Percentiles rank a stretch among this genome's conserved stretches.
phyloP scores from a whole-genome alignment of 2,329 filamentous ascomycete species.

The Drechslerella stenobrocha region DNA sequence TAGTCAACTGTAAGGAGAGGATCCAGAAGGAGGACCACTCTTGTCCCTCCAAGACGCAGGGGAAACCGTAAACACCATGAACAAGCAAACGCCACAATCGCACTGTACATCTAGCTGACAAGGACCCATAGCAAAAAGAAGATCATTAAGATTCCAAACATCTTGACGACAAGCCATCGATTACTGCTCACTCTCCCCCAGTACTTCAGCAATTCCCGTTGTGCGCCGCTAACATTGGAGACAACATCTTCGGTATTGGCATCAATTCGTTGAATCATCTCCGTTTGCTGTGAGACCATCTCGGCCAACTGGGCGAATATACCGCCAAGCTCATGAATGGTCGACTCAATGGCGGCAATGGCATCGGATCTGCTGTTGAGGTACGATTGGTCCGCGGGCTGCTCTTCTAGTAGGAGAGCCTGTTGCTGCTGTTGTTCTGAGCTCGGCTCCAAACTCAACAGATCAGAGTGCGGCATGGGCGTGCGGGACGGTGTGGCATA shows the following conservation, averaged over 20 bases:
- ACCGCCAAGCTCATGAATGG: slow-evolving; percentile 84
- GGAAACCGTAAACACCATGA: slow-evolving; percentile 16
- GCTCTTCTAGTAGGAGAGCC: slow-evolving; percentile 89
- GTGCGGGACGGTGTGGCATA: slow-evolving; percentile 76
- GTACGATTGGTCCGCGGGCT: slow-evolving; percentile 80
- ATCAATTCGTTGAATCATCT: slow-evolving; percentile 96
- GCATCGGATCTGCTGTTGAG: slow-evolving; percentile 92
- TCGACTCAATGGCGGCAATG: slow-evolving; percentile 94
- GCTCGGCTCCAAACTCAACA: slow-evolving; percentile 76
- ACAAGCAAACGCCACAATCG: slow-evolving; percentile 23
- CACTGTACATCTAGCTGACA: slow-evolving; percentile 49
- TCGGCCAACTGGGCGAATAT: slow-evolving; percentile 93
- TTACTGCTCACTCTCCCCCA: slow-evolving; percentile 94
- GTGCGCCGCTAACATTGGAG: slow-evolving; percentile 95
- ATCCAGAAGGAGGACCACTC: slow-evolving; percentile 6
- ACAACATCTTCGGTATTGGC: slow-evolving; percentile 98
- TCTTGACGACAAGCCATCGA: slow-evolving; percentile 86
- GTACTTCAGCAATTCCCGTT: slow-evolving; percentile 93
- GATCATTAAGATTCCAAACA: slow-evolving; percentile 59
- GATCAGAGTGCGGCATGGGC: slow-evolving; percentile 69
- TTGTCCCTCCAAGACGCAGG: slow-evolving; percentile 8
- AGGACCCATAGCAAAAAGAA: slow-evolving; percentile 54
- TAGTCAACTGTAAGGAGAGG: slow-evolving; percentile 27
- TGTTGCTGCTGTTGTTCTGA: slow-evolving; percentile 61
- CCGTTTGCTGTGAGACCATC: slow-evolving; percentile 96